Evolutionary conservation across 2,329 filamentous ascomycete genomes (phyloP).

Genomic region (Zalaria obscura): DNA sequence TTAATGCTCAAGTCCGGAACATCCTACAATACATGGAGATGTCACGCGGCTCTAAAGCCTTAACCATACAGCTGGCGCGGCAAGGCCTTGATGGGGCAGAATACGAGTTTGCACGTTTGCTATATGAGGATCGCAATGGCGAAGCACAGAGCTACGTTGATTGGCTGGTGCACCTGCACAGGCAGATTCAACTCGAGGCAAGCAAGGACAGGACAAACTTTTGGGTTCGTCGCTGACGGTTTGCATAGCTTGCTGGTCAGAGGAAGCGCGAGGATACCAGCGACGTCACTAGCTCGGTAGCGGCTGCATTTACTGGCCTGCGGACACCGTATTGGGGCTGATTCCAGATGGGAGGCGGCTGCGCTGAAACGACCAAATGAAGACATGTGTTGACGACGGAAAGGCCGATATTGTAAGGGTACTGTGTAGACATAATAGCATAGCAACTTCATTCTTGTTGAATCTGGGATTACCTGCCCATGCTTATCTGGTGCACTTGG

Average conservation of each 20-base stretch:
- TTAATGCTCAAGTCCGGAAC: conserved; percentile 91
- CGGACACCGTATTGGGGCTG: conserved; percentile 26
- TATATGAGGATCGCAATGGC: conserved; percentile 92
- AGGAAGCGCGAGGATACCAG: conserved; percentile 49
- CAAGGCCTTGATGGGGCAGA: conserved; percentile 91
- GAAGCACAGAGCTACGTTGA: conserved; percentile 97
- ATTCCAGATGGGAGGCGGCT: neutral
- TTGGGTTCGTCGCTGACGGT: conserved; percentile 1
- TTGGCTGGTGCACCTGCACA: conserved; percentile 92
- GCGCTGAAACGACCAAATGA: neutral
- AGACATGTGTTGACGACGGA: neutral
- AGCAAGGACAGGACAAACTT: conserved; percentile 8
- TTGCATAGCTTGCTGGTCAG: conserved; percentile 43
- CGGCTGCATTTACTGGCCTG: conserved; percentile 22
- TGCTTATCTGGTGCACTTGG: too few relatives aligned
- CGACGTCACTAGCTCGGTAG: conserved; percentile 11
- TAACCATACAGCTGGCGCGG: conserved; percentile 78
- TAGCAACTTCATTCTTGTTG: too few relatives aligned
- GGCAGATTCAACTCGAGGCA: conserved; percentile 76
- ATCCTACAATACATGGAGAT: conserved; percentile 74
- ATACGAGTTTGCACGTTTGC: conserved; percentile 82
- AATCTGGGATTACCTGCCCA: too few relatives aligned
- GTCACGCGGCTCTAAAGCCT: conserved; percentile 70
- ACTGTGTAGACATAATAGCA: too few relatives aligned
- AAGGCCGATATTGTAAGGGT: too few relatives aligned